A percentile compares a stretch with the other conserved stretches of the same genome.
Evolutionary conservation across 176 grass and related monocot genomes (phyloP).

Genomic region (Zoysia japonica): DNA sequence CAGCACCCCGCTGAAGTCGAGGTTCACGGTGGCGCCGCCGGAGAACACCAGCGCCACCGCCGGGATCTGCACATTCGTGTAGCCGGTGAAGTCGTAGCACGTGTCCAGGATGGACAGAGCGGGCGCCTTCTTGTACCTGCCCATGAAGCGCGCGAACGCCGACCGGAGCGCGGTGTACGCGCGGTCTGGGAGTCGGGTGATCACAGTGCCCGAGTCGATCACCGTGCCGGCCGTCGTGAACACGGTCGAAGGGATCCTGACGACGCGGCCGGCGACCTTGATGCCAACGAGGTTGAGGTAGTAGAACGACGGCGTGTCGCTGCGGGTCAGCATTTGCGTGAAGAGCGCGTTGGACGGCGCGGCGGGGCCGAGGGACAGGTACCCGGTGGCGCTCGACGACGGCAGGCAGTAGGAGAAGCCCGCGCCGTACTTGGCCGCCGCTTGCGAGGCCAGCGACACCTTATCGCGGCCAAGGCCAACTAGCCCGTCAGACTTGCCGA

Average conservation of each 20-base stretch:
- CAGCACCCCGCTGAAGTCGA: constrained; percentile 58
- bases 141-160: constrained; percentile 52
- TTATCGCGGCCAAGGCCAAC: constrained; percentile 65
- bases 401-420: constrained; percentile 92
- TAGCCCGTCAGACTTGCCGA: constrained; percentile 60
- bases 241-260: constrained; percentile 31
- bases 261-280: constrained; percentile 47
- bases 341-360: constrained; percentile 39
- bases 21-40: constrained; percentile 44
- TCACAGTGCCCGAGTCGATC: constrained; percentile 88
- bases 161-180: constrained; percentile 56
- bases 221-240: constrained; percentile 48
- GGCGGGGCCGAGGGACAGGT: constrained; percentile 52
- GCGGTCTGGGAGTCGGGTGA: constrained; percentile 63
- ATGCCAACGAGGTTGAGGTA: constrained; percentile 59
- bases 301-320: constrained; percentile 59
- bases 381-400: constrained; percentile 47
- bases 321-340: constrained; percentile 52
- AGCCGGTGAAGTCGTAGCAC: constrained; percentile 77
- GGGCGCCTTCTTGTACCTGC: constrained; percentile 50
- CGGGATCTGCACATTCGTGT: constrained; percentile 51
- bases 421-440: constrained; percentile 50
- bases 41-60: constrained; percentile 59
- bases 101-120: constrained; percentile 74
- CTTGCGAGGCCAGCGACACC: constrained; percentile 71